phyloP scores from a whole-genome alignment of 2,329 filamentous ascomycete genomes.

The Domatiomyces catenatus region DNA sequence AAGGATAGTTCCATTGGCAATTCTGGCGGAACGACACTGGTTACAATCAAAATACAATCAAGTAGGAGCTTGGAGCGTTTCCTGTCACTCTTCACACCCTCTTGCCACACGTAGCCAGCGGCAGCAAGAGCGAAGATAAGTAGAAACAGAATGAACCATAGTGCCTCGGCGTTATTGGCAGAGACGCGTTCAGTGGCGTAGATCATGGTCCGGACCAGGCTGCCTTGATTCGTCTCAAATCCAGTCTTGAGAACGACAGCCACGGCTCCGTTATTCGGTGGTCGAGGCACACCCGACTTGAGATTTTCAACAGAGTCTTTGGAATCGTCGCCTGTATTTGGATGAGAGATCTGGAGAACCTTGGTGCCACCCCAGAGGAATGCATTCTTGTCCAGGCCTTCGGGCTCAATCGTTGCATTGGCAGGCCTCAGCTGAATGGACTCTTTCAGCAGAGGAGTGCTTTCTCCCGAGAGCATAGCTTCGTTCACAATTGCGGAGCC shows the following conservation, averaged over 20 bases:
- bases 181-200: slow-evolving; percentile 97
- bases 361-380: slow-evolving; percentile 97
- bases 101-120: slow-evolving; percentile 97
- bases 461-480: slow-evolving; percentile 97
- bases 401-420: slow-evolving; percentile 66
- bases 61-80: slow-evolving; percentile 95
- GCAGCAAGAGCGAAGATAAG: slow-evolving; percentile 91
- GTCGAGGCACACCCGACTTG: slow-evolving; percentile 60
- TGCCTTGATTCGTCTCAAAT: slow-evolving; percentile 96
- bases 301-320: slow-evolving; percentile 45
- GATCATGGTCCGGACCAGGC: slow-evolving; percentile 96
- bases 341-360: slow-evolving; percentile 86
- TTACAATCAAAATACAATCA: slow-evolving; percentile 94
- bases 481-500: slow-evolving; percentile 97
- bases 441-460: slow-evolving; percentile 90
- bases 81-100: slow-evolving; percentile 84
- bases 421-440: slow-evolving; percentile 78
- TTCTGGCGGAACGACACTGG: slow-evolving; percentile 95
- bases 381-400: slow-evolving; percentile 89
- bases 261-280: slow-evolving; percentile 86
- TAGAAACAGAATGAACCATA: slow-evolving; percentile 96
- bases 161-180: slow-evolving; percentile 90
- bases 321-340: slow-evolving; percentile 56
- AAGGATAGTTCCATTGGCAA: slow-evolving; percentile 95
- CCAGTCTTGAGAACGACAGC: slow-evolving; percentile 93